Percentiles rank a stretch among this genome's conserved stretches.
These are phyloP conservation scores for Macadamia tetraphylla DNA, from an alignment of 164 flowering plant genomes.

Conservation along the genomic window DNA sequence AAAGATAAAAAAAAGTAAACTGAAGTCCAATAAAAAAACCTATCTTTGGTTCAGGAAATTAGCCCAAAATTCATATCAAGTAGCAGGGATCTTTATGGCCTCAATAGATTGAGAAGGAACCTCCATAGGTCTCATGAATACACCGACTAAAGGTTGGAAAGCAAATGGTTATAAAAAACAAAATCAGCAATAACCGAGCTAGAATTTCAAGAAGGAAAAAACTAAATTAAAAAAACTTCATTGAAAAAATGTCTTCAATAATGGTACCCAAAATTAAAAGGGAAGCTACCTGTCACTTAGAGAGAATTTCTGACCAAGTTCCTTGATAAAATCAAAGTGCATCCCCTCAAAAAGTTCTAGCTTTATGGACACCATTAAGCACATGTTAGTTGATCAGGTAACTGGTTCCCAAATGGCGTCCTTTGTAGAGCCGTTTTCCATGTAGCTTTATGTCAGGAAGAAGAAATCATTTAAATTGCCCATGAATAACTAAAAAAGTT, in stretches of 20 bases:
- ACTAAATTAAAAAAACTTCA: too few species aligned
- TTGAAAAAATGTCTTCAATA: too few species aligned
- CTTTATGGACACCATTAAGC: conserved; percentile 78
- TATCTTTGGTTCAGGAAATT: conserved; percentile 85
- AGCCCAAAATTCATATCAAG: conserved; percentile 92
- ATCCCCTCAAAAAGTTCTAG: conserved; percentile 92
- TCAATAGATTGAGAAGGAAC: conserved; percentile 31
- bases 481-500: too few species aligned
- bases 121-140: conserved; percentile 6
- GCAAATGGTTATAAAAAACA: not conserved
- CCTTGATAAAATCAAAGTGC: conserved; percentile 88
- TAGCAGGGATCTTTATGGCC: conserved; percentile 75
- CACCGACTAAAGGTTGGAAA: conserved; percentile 31
- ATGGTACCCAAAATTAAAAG: too few species aligned
- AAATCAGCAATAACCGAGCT: not conserved
- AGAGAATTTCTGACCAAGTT: conserved; percentile 69
- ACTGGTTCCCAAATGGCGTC: too few species aligned
- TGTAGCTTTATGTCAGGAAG: too few species aligned
- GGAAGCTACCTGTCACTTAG: conserved; percentile 75
- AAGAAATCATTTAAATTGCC: too few species aligned
- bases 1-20: not conserved
- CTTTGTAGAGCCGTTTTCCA: too few species aligned
- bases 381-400: too few species aligned
- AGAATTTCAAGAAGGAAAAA: too few species aligned
- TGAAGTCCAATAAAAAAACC: not conserved